Evolutionary conservation across 164 flowering plant genomes (phyloP).

Genomic region (Houttuynia cordata): DNA sequence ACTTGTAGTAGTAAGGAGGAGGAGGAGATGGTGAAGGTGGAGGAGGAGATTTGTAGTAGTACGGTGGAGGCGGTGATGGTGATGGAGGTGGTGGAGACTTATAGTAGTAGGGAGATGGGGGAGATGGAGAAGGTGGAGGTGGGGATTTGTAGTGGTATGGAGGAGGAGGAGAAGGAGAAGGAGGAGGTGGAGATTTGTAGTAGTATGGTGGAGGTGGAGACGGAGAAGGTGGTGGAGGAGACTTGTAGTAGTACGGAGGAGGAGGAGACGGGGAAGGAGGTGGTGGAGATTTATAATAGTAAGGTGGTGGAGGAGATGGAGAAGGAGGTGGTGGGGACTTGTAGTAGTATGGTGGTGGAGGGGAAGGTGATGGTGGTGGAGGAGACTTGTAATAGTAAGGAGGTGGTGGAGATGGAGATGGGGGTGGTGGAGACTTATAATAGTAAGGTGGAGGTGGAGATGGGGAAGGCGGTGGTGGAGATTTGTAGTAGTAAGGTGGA

Average conservation of each 20-base stretch:
- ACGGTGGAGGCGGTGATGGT: conserved; percentile 16
- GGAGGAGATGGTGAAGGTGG: conserved; percentile 2
- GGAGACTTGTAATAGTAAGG: conserved; percentile 20
- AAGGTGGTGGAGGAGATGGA: conserved; percentile 13
- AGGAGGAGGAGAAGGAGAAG: conserved; percentile 12
- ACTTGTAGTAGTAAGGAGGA: conserved; percentile 5
- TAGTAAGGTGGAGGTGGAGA: conserved; percentile 16
- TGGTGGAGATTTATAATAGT: conserved; percentile 23
- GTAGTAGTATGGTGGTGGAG: conserved; percentile 16
- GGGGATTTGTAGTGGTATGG: conserved; percentile 25
- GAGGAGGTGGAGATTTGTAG: conserved; percentile 20
- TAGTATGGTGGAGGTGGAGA: conserved; percentile 32
- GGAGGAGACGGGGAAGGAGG: conserved; percentile 17
- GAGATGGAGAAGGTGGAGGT: conserved; percentile 18
- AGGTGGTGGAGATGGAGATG: conserved; percentile 9
- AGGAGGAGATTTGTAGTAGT: conserved; percentile 7
- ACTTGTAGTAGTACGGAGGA: conserved; percentile 18
- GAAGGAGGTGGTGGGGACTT: conserved; percentile 16
- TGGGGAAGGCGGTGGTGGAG: conserved; percentile 10
- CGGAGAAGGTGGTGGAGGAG: conserved; percentile 30
- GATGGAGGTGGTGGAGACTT: neutral
- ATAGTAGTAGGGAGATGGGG: conserved; percentile 32
- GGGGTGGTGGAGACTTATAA: conserved; percentile 19
- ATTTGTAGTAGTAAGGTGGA: conserved; percentile 13
- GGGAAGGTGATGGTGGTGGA: conserved; percentile 14